Evolutionary conservation across 140 eudicot genomes (phyloP).

Genomic region (Bidens hawaiensis): DNA sequence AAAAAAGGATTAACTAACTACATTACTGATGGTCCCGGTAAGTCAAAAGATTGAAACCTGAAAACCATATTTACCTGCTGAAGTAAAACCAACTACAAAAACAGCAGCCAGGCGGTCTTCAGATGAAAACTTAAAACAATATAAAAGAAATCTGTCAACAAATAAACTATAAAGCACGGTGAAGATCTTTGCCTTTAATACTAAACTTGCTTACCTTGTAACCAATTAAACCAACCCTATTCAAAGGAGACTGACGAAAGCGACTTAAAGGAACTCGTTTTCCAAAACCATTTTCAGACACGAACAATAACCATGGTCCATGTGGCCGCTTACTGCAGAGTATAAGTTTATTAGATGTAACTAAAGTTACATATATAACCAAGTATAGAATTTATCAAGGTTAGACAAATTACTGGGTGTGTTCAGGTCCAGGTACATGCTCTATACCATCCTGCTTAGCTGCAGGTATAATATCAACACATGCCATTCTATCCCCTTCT

Average conservation of each 20-base stretch:
- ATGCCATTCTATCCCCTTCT: conserved; percentile 84
- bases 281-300: conserved; percentile 90
- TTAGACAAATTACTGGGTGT: conserved; percentile 36
- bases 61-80: conserved; percentile 52
- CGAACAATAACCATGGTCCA: conserved; percentile 91
- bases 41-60: background rate
- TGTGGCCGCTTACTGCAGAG: conserved; percentile 39
- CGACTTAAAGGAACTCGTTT: conserved; percentile 89
- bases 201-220: conserved; percentile 72
- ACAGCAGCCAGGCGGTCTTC: conserved; percentile 92
- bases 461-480: conserved; percentile 87
- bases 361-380: background rate
- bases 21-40: background rate
- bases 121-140: conserved; percentile 47
- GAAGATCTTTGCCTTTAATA: too few species aligned
- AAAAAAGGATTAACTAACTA: background rate
- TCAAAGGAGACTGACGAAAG: conserved; percentile 61
- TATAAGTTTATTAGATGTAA: background rate
- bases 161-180: background rate
- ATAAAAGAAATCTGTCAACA: conserved; percentile 12
- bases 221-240: conserved; percentile 86
- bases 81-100: conserved; percentile 84
- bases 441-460: conserved; percentile 39
- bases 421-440: conserved; percentile 29
- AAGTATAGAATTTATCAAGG: background rate